A percentile compares a stretch with the other conserved stretches of the same genome.
Conservation (phyloP, 768 basidiomycete genomes). For the Infundibulicybe gibba region DNA sequence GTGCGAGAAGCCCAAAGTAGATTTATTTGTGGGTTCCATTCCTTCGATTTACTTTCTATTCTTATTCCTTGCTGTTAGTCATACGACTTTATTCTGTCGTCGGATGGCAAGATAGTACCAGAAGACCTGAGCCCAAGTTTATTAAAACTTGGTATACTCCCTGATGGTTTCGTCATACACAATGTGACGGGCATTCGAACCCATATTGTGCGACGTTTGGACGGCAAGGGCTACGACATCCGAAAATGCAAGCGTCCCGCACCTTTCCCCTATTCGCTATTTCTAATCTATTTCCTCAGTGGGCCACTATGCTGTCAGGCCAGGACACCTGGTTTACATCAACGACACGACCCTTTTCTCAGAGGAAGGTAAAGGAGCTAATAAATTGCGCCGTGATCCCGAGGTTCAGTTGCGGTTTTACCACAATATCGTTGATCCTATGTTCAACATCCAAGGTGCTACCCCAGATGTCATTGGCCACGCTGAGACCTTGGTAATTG, state of each 20-base stretch:
- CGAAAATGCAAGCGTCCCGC: conserved; percentile 71
- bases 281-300: conserved; percentile 39
- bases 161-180: conserved; percentile 71
- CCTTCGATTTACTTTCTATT: conserved; percentile 1
- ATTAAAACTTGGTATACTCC: conserved; percentile 57
- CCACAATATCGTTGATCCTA: conserved; percentile 46
- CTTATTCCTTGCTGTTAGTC: conserved; percentile 39
- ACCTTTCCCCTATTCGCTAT: conserved; percentile 3
- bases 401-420: conserved; percentile 61
- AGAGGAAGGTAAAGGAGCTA: conserved; percentile 21
- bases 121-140: conserved; percentile 73
- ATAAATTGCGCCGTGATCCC: conserved; percentile 23
- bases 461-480: conserved; percentile 32
- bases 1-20: conserved; percentile 68
- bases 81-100: conserved; percentile 78
- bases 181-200: conserved; percentile 78
- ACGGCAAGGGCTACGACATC: conserved; percentile 84
- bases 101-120: conserved; percentile 44
- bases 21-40: conserved; percentile 57
- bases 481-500: conserved; percentile 40
- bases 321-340: conserved; percentile 80
- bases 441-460: conserved; percentile 23
- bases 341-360: conserved; percentile 56
- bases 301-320: conserved; percentile 75
- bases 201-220: conserved; percentile 74